These are phyloP conservation scores for Volvox carteri DNA, from an alignment of 163 green algal genomes.

Conservation along the genomic window DNA sequence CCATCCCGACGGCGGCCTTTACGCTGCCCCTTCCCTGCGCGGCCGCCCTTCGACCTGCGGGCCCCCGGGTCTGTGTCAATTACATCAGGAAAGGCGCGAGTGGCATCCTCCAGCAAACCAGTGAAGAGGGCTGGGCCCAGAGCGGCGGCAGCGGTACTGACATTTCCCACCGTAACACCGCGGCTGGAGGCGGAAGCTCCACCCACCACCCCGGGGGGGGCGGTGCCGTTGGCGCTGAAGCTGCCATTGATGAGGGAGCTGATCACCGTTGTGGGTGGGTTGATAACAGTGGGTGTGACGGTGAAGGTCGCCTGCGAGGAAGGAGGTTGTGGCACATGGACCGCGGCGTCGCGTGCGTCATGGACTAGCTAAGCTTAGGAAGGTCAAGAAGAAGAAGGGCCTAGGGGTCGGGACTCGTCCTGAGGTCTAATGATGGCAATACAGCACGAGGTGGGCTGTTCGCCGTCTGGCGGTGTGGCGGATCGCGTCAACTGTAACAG, in stretches of 20 bases:
- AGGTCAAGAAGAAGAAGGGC: not conserved
- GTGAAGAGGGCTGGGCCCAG: not conserved
- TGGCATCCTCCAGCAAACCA: not conserved
- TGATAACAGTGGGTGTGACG: constrained; percentile 14
- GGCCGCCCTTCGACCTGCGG: not conserved
- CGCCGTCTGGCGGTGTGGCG: too few relatives aligned
- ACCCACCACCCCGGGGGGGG: not conserved
- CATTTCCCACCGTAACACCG: not conserved
- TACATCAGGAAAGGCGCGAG: not conserved
- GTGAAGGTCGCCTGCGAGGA: constrained; percentile 25
- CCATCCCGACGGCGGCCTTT: not conserved
- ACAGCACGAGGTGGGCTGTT: too few relatives aligned
- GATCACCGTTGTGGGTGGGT: not conserved
- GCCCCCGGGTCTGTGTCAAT: not conserved
- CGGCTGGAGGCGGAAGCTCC: not conserved
- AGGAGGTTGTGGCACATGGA: not conserved
- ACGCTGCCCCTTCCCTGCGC: not conserved
- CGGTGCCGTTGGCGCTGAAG: not conserved
- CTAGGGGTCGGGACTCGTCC: not conserved
- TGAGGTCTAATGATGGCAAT: not conserved
- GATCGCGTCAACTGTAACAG: too few relatives aligned
- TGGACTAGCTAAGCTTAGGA: not conserved
- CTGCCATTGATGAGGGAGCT: not conserved
- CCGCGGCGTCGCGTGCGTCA: not conserved
- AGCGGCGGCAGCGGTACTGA: not conserved